Evolutionary conservation across 352 stramenopile genomes (phyloP).

Genomic region (Hyaloperonospora brassicae): DNA sequence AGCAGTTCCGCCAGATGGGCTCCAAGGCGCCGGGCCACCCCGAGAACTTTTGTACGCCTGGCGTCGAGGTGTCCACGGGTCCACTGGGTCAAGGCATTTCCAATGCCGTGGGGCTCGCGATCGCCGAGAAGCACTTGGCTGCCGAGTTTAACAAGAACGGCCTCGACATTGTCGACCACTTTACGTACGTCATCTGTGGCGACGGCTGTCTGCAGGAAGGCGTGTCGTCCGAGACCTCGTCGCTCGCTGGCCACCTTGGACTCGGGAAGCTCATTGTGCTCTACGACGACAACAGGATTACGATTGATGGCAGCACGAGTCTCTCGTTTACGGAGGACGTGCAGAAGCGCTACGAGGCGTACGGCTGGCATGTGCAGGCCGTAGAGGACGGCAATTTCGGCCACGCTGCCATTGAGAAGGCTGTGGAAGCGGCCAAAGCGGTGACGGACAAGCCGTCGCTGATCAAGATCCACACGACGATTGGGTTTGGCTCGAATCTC

Average conservation of each 20-base stretch:
- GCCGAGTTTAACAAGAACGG: conserved; percentile 96
- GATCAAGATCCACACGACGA: conserved; percentile 97
- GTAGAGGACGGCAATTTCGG: conserved; percentile 93
- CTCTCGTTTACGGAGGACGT: conserved; percentile 98
- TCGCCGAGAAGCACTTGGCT: conserved; percentile 96
- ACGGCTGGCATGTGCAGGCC: conserved; percentile 95
- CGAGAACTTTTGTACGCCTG: conserved; percentile 93
- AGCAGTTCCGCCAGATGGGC: conserved; percentile 94
- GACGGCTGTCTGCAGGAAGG: conserved; percentile 99
- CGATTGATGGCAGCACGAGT: conserved; percentile 95
- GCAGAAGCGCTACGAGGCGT: conserved; percentile 95
- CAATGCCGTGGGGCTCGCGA: conserved; percentile 95
- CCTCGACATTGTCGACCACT: conserved; percentile 94
- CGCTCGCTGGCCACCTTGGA: conserved; percentile 94
- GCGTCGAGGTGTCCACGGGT: conserved; percentile 95
- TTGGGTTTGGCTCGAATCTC: conserved; percentile 92
- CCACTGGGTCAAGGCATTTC: conserved; percentile 97
- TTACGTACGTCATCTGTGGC: conserved; percentile 98
- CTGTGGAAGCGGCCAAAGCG: conserved; percentile 91
- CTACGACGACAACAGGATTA: conserved; percentile 99
- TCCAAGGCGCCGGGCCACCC: conserved; percentile 96
- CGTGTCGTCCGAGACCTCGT: conserved; percentile 92
- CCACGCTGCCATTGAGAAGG: conserved; percentile 87
- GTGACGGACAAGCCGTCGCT: conserved; percentile 95
- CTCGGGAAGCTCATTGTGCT: conserved; percentile 98